Percentiles rank a stretch among this genome's conserved stretches.
Conservation (phyloP, 495 filamentous ascomycete genomes). For the Xylaria nigripes region DNA sequence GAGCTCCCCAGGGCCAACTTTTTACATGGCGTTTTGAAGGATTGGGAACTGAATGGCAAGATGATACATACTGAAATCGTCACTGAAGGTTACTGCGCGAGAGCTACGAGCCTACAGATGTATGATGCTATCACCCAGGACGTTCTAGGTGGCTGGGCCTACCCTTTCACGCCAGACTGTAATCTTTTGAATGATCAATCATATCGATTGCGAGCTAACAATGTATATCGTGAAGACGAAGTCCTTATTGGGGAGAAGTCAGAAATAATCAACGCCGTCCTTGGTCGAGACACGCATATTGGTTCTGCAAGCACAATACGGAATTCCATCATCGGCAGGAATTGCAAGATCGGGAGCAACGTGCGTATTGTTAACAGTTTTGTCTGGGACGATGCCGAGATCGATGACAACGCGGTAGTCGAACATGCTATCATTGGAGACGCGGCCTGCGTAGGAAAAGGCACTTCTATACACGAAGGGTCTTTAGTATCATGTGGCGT, state of each 20-base stretch:
- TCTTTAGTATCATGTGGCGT: conserved; percentile 76
- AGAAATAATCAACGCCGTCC: conserved; percentile 49
- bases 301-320: conserved; percentile 60
- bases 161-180: conserved; percentile 84
- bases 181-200: conserved; percentile 70
- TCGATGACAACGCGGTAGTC: conserved; percentile 66
- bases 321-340: conserved; percentile 70
- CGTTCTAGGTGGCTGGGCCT: conserved; percentile 80
- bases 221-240: conserved; percentile 62
- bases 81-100: conserved; percentile 67
- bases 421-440: conserved; percentile 68
- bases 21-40: conserved; percentile 83
- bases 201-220: conserved; percentile 64
- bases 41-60: conserved; percentile 94
- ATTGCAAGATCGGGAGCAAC: conserved; percentile 77
- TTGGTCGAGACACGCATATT: conserved; percentile 70
- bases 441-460: conserved; percentile 59
- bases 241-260: conserved; percentile 49
- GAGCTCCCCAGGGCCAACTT: conserved; percentile 82
- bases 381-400: conserved; percentile 77
- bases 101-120: conserved; percentile 74
- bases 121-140: conserved; percentile 91
- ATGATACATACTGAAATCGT: conserved; percentile 88
- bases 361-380: conserved; percentile 73
- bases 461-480: conserved; percentile 58